A percentile compares a stretch with the other conserved stretches of the same genome.
These are phyloP conservation scores for Collybiopsis confluens DNA, from an alignment of 768 basidiomycete species.

Conservation along the genomic window DNA sequence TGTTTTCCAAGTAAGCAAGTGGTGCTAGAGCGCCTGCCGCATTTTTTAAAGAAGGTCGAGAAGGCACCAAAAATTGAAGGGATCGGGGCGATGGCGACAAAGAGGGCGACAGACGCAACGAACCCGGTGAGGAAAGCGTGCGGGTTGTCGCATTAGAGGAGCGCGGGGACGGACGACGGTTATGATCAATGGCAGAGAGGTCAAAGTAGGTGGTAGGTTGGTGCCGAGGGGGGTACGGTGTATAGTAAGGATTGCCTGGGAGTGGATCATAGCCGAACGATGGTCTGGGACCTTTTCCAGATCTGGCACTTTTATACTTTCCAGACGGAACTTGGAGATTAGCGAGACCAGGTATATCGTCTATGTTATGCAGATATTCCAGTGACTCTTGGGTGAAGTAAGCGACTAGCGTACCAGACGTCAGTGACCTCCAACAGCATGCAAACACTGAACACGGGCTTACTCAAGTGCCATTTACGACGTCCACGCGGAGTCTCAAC, in stretches of 20 bases:
- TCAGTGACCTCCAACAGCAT: conserved; percentile 7
- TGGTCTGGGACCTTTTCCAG: conserved; percentile 30
- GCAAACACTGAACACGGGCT: conserved; percentile 22
- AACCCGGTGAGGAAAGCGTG: neutral
- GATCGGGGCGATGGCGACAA: neutral
- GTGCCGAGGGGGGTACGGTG: conserved; percentile 26
- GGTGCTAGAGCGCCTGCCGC: conserved; percentile 43
- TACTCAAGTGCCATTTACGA: conserved; percentile 81
- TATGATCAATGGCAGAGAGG: neutral
- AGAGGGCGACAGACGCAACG: neutral
- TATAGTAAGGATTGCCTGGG: conserved; percentile 19
- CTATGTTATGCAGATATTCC: conserved; percentile 52
- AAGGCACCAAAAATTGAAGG: neutral
- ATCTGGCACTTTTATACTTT: conserved; percentile 63
- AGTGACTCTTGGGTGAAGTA: conserved; percentile 69
- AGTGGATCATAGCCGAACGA: conserved; percentile 13
- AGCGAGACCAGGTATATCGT: conserved; percentile 53
- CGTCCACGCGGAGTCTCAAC: conserved; percentile 63
- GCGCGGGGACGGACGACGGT: neutral
- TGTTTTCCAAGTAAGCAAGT: conserved; percentile 55
- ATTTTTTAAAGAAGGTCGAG: neutral
- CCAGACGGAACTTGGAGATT: conserved; percentile 52
- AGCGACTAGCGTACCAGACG: conserved; percentile 45
- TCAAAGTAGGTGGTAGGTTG: conserved; percentile 12
- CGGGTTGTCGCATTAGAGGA: no score